A percentile compares a stretch with the other conserved stretches of the same genome.
These are phyloP conservation scores for Cymodocea nodosa DNA, from an alignment of 116 monocot species.

Conservation along the genomic window DNA sequence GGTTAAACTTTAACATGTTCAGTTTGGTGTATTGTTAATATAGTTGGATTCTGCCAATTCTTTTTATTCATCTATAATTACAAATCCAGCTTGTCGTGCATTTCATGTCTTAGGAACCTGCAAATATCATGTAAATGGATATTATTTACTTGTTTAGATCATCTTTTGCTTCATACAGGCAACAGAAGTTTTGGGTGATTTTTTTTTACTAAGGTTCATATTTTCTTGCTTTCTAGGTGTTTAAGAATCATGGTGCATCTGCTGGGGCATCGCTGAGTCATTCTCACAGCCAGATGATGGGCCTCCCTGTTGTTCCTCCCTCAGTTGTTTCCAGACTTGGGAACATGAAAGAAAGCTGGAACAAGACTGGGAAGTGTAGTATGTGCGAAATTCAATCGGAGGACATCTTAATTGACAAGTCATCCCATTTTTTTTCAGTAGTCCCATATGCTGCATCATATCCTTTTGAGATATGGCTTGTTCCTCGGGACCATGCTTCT, in stretches of 20 bases:
- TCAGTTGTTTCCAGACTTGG: slow-evolving; percentile 43
- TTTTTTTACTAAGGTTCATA: not conserved
- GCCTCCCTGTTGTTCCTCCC: slow-evolving; percentile 70
- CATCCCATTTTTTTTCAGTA: slow-evolving; percentile 59
- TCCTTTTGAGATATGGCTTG: slow-evolving; percentile 93
- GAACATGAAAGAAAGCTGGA: slow-evolving; percentile 56
- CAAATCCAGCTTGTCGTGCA: too few species aligned
- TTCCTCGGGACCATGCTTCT: slow-evolving; percentile 56
- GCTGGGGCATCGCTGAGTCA: slow-evolving; percentile 96
- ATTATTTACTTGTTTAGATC: too few species aligned
- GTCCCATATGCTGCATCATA: slow-evolving; percentile 79
- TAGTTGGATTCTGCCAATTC: too few species aligned
- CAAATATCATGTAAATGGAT: too few species aligned
- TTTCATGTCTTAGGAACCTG: too few species aligned
- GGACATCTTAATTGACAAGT: slow-evolving; percentile 37
- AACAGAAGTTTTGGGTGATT: too few species aligned
- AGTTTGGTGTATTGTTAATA: too few species aligned
- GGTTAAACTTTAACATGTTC: too few species aligned
- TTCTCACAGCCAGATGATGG: slow-evolving; percentile 94
- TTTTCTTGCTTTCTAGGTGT: slow-evolving; percentile 37
- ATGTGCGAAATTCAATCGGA: slow-evolving; percentile 46
- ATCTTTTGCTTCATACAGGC: too few species aligned
- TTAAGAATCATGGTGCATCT: slow-evolving; percentile 91
- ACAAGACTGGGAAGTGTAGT: slow-evolving; percentile 48
- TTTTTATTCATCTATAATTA: too few species aligned